Evolutionary conservation across 108 stramenopile genomes (phyloP).

Genomic region (Fistulifera solaris): DNA sequence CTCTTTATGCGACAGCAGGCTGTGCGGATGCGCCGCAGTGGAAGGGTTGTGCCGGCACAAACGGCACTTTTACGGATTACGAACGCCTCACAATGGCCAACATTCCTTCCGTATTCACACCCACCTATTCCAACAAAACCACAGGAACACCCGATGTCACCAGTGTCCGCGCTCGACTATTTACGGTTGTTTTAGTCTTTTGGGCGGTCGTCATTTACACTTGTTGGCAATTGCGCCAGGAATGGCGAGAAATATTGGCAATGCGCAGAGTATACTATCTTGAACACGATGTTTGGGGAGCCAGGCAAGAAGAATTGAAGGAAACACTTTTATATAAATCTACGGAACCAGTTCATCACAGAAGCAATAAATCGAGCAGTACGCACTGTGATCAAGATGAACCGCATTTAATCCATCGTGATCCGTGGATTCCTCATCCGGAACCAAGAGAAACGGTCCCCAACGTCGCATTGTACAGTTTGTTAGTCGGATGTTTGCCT

Average conservation of each 20-base stretch:
- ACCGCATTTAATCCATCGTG: conserved; percentile 17
- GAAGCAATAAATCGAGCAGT: not conserved
- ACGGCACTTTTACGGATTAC: conserved; percentile 47
- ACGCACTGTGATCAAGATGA: conserved; percentile 12
- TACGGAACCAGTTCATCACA: not conserved
- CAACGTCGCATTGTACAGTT: conserved; percentile 70
- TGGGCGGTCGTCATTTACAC: conserved; percentile 55
- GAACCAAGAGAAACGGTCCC: conserved; percentile 77
- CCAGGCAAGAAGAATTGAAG: conserved; percentile 50
- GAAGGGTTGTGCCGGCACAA: not conserved
- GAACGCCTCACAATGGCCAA: conserved; percentile 69
- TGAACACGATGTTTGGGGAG: conserved; percentile 65
- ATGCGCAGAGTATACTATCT: conserved; percentile 77
- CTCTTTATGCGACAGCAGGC: conserved; percentile 51
- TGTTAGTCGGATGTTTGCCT: conserved; percentile 77
- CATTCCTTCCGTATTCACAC: conserved; percentile 18
- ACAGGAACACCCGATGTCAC: conserved; percentile 1
- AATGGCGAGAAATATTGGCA: conserved; percentile 68
- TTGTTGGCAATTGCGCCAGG: conserved; percentile 30
- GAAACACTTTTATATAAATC: conserved; percentile 22
- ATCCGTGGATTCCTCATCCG: conserved; percentile 79
- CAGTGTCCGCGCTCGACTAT: conserved; percentile 37
- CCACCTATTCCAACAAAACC: not conserved
- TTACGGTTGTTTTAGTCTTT: conserved; percentile 37
- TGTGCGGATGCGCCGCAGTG: conserved; percentile 13